Base-by-base conservation (phyloP, 495 filamentous ascomycete genomes). In the Aspergillus wentii region DNA sequence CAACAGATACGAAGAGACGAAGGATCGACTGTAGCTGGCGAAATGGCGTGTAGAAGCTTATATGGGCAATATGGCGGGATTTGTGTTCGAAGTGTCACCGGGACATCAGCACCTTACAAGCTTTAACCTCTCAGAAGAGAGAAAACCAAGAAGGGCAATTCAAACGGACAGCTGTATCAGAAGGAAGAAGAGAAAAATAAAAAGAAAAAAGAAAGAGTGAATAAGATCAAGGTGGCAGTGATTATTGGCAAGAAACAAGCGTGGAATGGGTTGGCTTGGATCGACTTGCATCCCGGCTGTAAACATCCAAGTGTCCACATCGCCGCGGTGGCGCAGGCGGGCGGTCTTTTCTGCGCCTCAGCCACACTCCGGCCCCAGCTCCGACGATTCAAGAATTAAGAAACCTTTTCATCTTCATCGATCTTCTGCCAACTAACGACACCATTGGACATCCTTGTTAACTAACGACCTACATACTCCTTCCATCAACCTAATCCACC, bases 301-400 rank as follows among this genome's bases (percentile, higher is more conserved):
- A 22, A 11, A 27, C 17, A 19, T 37, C 33, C 51, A 57, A 56
- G 59, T 63, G 58, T 59, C 57, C 60, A 64, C 57, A 51, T 56
- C 46, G 32, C 37, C 14, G 11, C 19, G 46, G 58, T 62, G 58
- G 58, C 58, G 58, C 52, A 51, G 46, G 17, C 21, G 34, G 34
- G 11, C 23, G n/a, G 22, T n/a, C 22, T 18, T 16, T 7, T 4
- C 27, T 20, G n/a, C 13, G 14, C 44, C 46, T 47, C 44, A 60
- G 58, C 58, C 53, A 56, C 55, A 48, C 15, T 16, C 22, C 18
- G n/a, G n/a, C 22, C 10, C 30, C 28, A 32, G 29, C 17, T 15
- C 28, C 40, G 33, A 23, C 11, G 19, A 37, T 38, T 26, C n/a
- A n/a, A n/a, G n/a, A n/a, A n/a, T n/a, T n/a, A n/a, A n/a, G n/a